A percentile compares a stretch with the other conserved stretches of the same genome.
phyloP scores from a whole-genome alignment of 495 filamentous ascomycete species.

The Bryoglossum gracile region DNA sequence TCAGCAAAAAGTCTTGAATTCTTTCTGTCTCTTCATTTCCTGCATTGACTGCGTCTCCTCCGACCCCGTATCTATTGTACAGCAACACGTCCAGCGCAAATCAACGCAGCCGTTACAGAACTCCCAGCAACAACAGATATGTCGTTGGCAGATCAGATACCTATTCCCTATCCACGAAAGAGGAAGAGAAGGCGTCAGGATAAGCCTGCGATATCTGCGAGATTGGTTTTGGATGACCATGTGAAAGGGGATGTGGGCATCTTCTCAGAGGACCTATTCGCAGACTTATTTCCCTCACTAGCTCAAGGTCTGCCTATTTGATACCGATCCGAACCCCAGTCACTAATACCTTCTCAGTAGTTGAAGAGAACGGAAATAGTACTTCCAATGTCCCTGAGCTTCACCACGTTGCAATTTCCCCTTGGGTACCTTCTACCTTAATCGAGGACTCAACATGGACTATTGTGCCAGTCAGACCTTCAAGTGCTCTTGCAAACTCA shows the following conservation, averaged over 20 bases:
- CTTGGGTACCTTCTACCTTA: conserved; percentile 60
- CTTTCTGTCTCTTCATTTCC: neutral
- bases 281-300: conserved; percentile 66
- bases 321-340: neutral
- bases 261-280: conserved; percentile 77
- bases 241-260: conserved; percentile 83
- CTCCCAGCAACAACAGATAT: neutral
- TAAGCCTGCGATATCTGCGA: conserved; percentile 45
- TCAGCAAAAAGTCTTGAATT: neutral
- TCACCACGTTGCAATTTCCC: conserved; percentile 68
- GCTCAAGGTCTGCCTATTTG: conserved; percentile 27
- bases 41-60: neutral
- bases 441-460: conserved; percentile 70
- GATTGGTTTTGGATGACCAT: conserved; percentile 70
- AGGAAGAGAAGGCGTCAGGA: conserved; percentile 45
- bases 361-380: conserved; percentile 27
- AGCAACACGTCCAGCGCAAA: conserved; percentile 18
- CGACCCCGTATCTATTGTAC: conserved; percentile 11
- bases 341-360: conserved; percentile 17
- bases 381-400: conserved; percentile 23
- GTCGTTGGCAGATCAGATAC: conserved; percentile 16
- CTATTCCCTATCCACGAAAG: conserved; percentile 20
- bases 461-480: conserved; percentile 66
- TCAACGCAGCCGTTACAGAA: conserved; percentile 6
- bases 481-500: conserved; percentile 54